Base-by-base conservation (phyloP, 768 basidiomycete genomes). In the Pisolithus microcarpus region DNA sequence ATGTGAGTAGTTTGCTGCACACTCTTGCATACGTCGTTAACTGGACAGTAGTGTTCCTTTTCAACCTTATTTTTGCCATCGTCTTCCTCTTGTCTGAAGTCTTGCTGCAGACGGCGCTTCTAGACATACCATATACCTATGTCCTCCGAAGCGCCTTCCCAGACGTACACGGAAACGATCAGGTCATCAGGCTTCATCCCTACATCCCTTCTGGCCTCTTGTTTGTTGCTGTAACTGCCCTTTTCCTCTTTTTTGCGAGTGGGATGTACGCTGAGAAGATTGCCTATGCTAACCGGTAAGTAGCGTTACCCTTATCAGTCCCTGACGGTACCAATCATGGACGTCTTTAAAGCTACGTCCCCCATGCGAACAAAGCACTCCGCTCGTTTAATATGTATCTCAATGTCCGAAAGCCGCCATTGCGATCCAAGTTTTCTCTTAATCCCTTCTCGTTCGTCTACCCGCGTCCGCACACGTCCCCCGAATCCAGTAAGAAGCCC, bases 211-310 rank as follows among this genome's bases (percentile, higher is more conserved):
- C 81, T 34, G 91, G 87, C 1, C 69, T 92, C 36, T 72, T 96
- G 10, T 88, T 95, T 53, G 90, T 98, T 26, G 81, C 86, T 18
- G 82, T 91, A 49, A 93, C 91, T 13, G 94, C 94, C 2, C 81
- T 98, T 7, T 79, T 87, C 30, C 78, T 99, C 37, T 96, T 98
- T 76, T 97, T 96, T 65, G 91, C 92, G 8, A 94, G 89, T 59
- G 95, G 95, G 16, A 87, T 94, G 81, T 99, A 97, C 61, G 75
- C 85, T 4, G 93, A 99, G 67, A 94, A 95, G 72, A 94, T 98
- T 59, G 87, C 82, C 4, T 97, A 96, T 65, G 93, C 95, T 18
- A 93, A 96, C 72, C 86, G 86, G 94, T 94, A 65, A 61, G 87
- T 73, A 46, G 28, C 38, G 49, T 46, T 51, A 38, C 31, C 49